These are phyloP conservation scores for Pachysolen tannophilus DNA, from an alignment of 805 yeast species.

Conservation along the genomic window DNA sequence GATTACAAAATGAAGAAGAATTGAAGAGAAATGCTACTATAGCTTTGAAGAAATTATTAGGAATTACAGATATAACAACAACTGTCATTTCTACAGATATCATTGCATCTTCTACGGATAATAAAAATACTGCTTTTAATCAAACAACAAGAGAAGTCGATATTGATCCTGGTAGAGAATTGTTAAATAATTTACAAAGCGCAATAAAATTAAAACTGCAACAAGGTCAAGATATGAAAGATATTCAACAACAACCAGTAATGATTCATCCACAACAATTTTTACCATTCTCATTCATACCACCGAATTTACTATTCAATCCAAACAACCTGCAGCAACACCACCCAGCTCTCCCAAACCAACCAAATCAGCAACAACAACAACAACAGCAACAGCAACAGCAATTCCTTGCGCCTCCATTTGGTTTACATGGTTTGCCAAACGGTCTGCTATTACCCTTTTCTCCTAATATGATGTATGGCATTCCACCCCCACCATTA, in stretches of 20 bases:
- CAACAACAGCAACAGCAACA: conserved; percentile 7
- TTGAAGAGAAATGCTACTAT: conserved; percentile 56
- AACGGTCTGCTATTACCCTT: conserved; percentile 14
- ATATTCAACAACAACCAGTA: not conserved
- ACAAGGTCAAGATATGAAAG: no score
- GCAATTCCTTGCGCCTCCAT: conserved; percentile 12
- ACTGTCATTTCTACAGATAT: no score
- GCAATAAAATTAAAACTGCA: conserved; percentile 23
- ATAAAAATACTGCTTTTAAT: conserved; percentile 12
- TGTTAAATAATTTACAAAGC: conserved; percentile 52
- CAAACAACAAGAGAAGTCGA: conserved; percentile 14
- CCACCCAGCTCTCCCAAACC: conserved; percentile 1
- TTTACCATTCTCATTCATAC: no score
- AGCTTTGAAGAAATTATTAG: conserved; percentile 56
- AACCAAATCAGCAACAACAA: conserved; percentile 9
- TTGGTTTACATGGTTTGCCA: conserved; percentile 9
- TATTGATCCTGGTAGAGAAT: conserved; percentile 70
- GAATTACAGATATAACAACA: conserved; percentile 34
- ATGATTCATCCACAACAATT: not conserved
- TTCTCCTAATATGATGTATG: conserved; percentile 12
- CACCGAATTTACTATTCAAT: no score
- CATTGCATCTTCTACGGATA: conserved; percentile 11
- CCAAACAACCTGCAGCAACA: conserved; percentile 4
- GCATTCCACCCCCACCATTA: conserved; percentile 3
- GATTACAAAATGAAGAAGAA: conserved; percentile 43